phyloP scores from a whole-genome alignment of 2,329 filamentous ascomycete genomes.

The Fusarium buxicola region DNA sequence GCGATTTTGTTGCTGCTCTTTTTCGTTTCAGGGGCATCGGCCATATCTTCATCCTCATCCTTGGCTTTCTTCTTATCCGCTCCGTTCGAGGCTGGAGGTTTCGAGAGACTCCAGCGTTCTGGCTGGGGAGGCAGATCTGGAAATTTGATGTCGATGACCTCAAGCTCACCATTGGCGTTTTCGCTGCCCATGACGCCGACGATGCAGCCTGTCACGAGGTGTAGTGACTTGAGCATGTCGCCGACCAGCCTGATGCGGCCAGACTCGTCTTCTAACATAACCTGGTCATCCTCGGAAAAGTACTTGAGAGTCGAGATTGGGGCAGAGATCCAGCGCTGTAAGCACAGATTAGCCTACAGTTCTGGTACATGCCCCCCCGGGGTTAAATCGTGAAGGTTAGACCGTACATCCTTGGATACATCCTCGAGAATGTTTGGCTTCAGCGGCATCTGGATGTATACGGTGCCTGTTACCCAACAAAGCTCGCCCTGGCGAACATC shows the following conservation, averaged over 20 bases:
- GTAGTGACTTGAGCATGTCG: conserved; percentile 70
- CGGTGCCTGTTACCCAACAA: conserved; percentile 93
- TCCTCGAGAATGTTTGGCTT: conserved; percentile 98
- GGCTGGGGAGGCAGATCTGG: conserved; percentile 88
- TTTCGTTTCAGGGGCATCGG: conserved; percentile 51
- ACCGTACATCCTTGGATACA: conserved; percentile 85
- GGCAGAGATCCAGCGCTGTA: conserved; percentile 86
- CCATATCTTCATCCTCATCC: conserved; percentile 69
- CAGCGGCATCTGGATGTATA: conserved; percentile 96
- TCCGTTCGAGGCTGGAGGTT: conserved; percentile 53
- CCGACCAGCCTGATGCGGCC: conserved; percentile 86
- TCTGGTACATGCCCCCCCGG: too few relatives aligned
- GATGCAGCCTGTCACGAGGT: conserved; percentile 92
- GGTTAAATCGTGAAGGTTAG: neutral
- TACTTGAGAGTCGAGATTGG: conserved; percentile 84
- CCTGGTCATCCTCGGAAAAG: conserved; percentile 72
- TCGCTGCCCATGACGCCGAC: conserved; percentile 96
- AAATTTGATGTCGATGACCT: conserved; percentile 89
- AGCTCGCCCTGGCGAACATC: conserved; percentile 96
- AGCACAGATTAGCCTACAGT: conserved; percentile 1
- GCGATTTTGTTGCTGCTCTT: conserved; percentile 74
- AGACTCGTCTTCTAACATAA: conserved; percentile 96
- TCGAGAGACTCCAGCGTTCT: conserved; percentile 78
- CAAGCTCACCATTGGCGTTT: conserved; percentile 90
- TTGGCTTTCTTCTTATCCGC: conserved; percentile 50